phyloP scores from a whole-genome alignment of 257 asterid species.

The Scutellaria galericulata region DNA sequence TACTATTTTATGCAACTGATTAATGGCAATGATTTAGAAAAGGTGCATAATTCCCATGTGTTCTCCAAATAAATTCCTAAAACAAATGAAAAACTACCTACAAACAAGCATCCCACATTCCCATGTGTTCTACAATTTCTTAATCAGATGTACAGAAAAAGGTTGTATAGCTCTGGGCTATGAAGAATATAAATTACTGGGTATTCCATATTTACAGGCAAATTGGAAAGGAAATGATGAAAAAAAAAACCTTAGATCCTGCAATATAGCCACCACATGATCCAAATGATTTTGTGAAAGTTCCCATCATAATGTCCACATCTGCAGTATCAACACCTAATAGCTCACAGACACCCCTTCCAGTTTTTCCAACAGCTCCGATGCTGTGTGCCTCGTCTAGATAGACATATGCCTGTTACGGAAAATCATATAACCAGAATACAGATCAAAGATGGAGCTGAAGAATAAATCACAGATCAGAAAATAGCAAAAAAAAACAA shows the following conservation, averaged over 20 bases:
- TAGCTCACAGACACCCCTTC: conserved; percentile 98
- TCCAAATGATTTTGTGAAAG: conserved; percentile 98
- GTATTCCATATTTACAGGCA: conserved; percentile 24
- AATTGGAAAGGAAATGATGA: conserved; percentile 25
- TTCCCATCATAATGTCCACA: conserved; percentile 98
- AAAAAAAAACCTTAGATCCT: conserved; percentile 78
- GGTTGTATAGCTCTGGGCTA: neutral
- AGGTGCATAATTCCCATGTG: neutral
- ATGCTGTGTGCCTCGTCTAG: conserved; percentile 99
- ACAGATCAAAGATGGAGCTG: conserved; percentile 1
- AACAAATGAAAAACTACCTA: neutral
- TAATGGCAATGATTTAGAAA: conserved; percentile 3
- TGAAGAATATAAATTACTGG: conserved; percentile 26
- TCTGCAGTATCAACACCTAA: conserved; percentile 95
- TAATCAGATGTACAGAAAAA: neutral
- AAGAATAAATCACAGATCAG: neutral
- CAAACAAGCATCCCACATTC: conserved; percentile 18
- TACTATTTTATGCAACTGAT: conserved; percentile 10
- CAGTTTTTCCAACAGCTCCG: conserved; percentile 96
- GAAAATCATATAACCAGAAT: conserved; percentile 30
- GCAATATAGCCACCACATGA: conserved; percentile 99
- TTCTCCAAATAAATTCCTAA: conserved; percentile 18
- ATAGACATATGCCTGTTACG: conserved; percentile 75
- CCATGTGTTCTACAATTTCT: conserved; percentile 6
- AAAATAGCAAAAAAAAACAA: conserved; percentile 7